phyloP scores from a whole-genome alignment of 2,329 filamentous ascomycete genomes.

The Ambrosiella xylebori region DNA sequence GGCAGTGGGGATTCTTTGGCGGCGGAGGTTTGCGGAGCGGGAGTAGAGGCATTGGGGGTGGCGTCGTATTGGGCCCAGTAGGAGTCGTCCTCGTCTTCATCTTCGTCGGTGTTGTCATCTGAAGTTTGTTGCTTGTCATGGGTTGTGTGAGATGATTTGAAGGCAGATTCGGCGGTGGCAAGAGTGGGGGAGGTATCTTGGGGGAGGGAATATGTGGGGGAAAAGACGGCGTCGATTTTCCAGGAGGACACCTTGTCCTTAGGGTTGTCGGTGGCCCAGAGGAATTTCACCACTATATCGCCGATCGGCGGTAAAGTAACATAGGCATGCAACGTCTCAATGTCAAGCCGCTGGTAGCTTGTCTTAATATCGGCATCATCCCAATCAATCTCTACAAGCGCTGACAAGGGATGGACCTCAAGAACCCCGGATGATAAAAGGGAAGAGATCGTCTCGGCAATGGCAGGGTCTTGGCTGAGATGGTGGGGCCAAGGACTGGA shows the following conservation, averaged over 20 bases:
- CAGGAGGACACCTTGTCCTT: constrained; percentile 46
- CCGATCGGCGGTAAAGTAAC: constrained; percentile 29
- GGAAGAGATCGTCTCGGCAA: constrained; percentile 51
- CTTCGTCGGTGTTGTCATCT: neutral
- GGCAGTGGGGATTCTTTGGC: constrained; percentile 16
- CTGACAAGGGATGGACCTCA: constrained; percentile 66
- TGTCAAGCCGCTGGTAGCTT: constrained; percentile 51
- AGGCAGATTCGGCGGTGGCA: constrained; percentile 3
- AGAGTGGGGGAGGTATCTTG: constrained; percentile 21
- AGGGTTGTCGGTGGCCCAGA: constrained; percentile 52
- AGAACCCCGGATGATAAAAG: constrained; percentile 41
- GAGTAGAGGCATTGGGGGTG: constrained; percentile 45
- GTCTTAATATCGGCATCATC: constrained; percentile 40
- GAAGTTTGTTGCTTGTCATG: neutral
- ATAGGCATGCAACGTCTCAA: constrained; percentile 56
- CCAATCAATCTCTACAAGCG: constrained; percentile 61
- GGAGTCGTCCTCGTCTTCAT: constrained; percentile 29
- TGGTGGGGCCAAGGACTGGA: constrained; percentile 18
- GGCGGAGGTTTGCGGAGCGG: constrained; percentile 24
- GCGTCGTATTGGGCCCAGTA: constrained; percentile 26
- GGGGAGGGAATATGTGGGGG: constrained; percentile 1
- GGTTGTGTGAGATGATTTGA: neutral
- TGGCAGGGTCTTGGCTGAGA: constrained; percentile 51
- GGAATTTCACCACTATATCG: constrained; percentile 36
- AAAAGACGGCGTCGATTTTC: constrained; percentile 44